A percentile compares a stretch with the other conserved stretches of the same genome.
Evolutionary conservation across 2,329 filamentous ascomycete species (phyloP).

Genomic region (Fonsecaea nubica): DNA sequence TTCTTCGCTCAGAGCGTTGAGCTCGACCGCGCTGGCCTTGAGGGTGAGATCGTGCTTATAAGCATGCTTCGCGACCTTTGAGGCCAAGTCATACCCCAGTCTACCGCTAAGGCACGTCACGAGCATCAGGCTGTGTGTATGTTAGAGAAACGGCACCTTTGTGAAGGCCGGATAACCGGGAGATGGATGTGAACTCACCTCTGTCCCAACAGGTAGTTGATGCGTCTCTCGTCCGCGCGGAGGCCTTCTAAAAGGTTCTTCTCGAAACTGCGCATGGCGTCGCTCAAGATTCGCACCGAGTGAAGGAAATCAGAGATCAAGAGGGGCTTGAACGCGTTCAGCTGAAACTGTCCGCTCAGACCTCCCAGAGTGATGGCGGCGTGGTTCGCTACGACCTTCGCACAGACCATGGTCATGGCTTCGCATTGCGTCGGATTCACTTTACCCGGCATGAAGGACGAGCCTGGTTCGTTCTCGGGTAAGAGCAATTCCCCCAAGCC

Average conservation of each 20-base stretch:
- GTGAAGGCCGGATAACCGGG: background rate
- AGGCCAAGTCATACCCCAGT: conserved; percentile 96
- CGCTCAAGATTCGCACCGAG: conserved; percentile 76
- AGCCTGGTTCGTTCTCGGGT: conserved; percentile 96
- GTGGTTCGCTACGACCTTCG: conserved; percentile 98
- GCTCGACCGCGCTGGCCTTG: conserved; percentile 91
- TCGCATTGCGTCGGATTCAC: conserved; percentile 99
- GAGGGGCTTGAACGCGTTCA: conserved; percentile 98
- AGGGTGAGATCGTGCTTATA: conserved; percentile 97
- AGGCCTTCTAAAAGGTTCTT: conserved; percentile 88
- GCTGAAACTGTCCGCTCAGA: conserved; percentile 97
- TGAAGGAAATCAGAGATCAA: conserved; percentile 95
- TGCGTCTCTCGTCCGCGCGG: conserved; percentile 91
- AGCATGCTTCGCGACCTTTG: conserved; percentile 96
- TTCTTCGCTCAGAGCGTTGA: conserved; percentile 83
- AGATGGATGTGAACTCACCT: conserved; percentile 64
- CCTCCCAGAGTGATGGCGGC: conserved; percentile 90
- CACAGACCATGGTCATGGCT: conserved; percentile 94
- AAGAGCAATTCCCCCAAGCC: conserved; percentile 91
- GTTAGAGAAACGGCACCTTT: conserved; percentile 13
- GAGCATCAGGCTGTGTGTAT: conserved; percentile 78
- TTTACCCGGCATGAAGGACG: conserved; percentile 99
- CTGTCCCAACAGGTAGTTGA: conserved; percentile 87
- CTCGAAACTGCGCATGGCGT: conserved; percentile 71
- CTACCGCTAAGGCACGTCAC: conserved; percentile 97